phyloP scores from a whole-genome alignment of 768 basidiomycete genomes.

The Trametes villosa region DNA sequence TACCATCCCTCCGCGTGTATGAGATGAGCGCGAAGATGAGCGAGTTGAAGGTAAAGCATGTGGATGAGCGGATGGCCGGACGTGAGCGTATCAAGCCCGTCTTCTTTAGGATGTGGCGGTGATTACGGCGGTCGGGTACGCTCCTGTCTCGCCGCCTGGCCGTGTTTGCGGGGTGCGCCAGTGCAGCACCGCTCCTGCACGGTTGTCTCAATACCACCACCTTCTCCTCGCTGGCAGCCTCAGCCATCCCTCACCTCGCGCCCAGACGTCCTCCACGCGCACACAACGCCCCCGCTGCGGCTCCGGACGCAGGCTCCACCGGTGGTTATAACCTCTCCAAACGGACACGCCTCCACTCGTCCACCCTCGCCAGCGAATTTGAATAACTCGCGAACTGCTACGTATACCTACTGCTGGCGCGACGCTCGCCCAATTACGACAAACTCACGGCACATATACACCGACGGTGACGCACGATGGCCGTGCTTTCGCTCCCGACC shows the following conservation, averaged over 20 bases:
- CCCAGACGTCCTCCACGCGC: slow-evolving; percentile 16
- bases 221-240: not conserved
- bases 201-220: slow-evolving; percentile 18
- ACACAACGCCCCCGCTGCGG: slow-evolving; percentile 26
- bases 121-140: slow-evolving; percentile 9
- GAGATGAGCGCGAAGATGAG: too few relatives aligned
- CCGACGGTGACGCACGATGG: slow-evolving; percentile 53
- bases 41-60: too few relatives aligned
- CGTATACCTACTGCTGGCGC: not conserved
- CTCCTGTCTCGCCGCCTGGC: slow-evolving; percentile 11
- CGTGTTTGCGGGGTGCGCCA: slow-evolving; percentile 11
- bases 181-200: slow-evolving; percentile 20
- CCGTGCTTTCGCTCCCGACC: slow-evolving; percentile 86
- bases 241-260: not conserved
- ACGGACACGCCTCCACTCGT: not conserved
- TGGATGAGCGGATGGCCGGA: not conserved
- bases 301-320: slow-evolving; percentile 11
- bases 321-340: slow-evolving; percentile 3
- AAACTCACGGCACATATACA: not conserved
- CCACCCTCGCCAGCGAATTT: slow-evolving; percentile 7
- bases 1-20: too few relatives aligned
- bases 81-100: not conserved
- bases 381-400: not conserved
- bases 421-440: too few relatives aligned
- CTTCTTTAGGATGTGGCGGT: slow-evolving; percentile 10